phyloP scores from a whole-genome alignment of 2,329 filamentous ascomycete species.

The Peltaster fructicola region DNA sequence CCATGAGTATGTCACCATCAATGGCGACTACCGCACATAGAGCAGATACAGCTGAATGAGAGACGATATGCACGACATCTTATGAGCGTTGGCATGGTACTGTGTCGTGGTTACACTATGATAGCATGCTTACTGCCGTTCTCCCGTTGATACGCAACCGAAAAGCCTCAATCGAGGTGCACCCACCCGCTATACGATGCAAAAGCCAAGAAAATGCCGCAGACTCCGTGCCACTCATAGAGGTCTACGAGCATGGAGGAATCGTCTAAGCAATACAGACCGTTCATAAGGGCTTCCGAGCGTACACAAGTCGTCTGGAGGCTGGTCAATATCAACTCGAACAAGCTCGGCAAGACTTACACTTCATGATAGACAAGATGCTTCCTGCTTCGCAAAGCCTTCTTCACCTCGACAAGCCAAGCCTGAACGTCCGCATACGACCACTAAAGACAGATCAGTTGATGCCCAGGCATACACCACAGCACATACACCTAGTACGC shows the following conservation, averaged over 20 bases:
- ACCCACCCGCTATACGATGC: no score
- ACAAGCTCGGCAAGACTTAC: conserved; percentile 8
- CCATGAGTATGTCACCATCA: conserved; percentile 61
- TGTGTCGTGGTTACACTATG: no score
- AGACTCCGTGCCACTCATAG: no score
- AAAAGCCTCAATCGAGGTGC: no score
- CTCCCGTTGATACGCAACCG: no score
- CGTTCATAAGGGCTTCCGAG: conserved; percentile 9
- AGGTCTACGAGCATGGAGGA: no score
- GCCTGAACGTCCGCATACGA: conserved; percentile 18
- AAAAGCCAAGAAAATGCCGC: no score
- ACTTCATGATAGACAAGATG: conserved; percentile 23
- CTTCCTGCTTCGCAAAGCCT: conserved; percentile 17
- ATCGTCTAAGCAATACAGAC: no score
- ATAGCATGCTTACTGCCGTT: no score
- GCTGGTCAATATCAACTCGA: neutral
- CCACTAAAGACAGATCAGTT: conserved; percentile 11
- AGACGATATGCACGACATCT: no score
- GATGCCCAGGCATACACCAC: neutral
- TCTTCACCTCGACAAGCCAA: conserved; percentile 18
- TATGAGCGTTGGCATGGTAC: no score
- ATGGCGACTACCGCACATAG: conserved; percentile 48
- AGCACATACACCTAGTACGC: conserved; percentile 15
- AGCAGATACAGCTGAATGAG: no score
- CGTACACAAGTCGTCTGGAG: conserved; percentile 8